Evolutionary conservation across 345 rosid genomes (phyloP), one percentile per base, ranked within the genome.

Genomic region (Turnera subulata): DNA sequence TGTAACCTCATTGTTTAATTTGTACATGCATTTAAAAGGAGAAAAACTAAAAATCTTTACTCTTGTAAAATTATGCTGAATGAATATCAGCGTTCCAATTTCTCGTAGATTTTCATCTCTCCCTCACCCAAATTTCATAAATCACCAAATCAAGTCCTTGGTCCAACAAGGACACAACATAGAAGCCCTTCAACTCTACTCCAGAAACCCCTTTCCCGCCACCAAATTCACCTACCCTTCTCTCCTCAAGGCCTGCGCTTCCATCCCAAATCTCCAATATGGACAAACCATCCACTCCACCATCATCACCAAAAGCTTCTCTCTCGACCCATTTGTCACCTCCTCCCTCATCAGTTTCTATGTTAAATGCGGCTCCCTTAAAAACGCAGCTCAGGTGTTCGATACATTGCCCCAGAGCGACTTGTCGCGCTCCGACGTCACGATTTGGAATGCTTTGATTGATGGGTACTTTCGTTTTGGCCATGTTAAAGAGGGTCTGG

Each of bases 371-470:
- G 85, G 85, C 50, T 75, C 73, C 43, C 71, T 89, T n/a, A 38
- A 26, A 37, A 55, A 55, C 39, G 97, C 95, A 51, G 80, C 77
- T 50, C 35, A 78, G 4, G 82, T 86, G 92, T 89, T 89, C 72
- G 97, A 84, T 65, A 61, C 50, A 63, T 75, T 70, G 76, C 68
- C 73, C 55, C 66, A 48, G 45, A 50, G 74, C 17, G 72, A 66
- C 44, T 73, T 24, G 20, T 18, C 46, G 24, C 51, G 24, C 17
- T 62, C 57, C 24, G 96, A 89, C 71, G 81, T 75, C 22, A 72
- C 90, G 0, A 44, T 81, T 72, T 89, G 92, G 97, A 84, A 86
- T 62, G 81, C 97, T 46, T 33, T 84, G 44, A 64, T 83, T 42
- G 81, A 81, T 63, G 95, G 88, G 60, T 78, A 70, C 62, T 73